Conservation (phyloP, 1,284 basidiomycete species). For the Sporisorium exsertum region DNA sequence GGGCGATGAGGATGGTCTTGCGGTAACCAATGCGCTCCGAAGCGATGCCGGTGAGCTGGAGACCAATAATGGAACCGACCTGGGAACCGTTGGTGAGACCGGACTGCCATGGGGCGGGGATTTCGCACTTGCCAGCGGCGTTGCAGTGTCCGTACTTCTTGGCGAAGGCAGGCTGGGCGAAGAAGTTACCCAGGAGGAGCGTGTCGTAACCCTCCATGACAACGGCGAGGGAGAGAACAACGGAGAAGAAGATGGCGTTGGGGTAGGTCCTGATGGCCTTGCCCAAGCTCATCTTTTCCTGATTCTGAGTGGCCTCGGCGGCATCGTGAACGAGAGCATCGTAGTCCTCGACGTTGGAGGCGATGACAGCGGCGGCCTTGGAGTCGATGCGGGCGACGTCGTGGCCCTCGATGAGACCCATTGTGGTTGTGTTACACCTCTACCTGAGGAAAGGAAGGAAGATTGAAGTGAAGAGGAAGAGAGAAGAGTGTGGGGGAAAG, state of each 20-base stretch:
- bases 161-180: slow-evolving; percentile 69
- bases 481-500: slow-evolving; percentile 2
- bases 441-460: background rate
- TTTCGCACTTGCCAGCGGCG: slow-evolving; percentile 67
- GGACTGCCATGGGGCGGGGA: slow-evolving; percentile 72
- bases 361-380: slow-evolving; percentile 52
- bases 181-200: slow-evolving; percentile 66
- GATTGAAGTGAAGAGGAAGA: background rate
- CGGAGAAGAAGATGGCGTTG: slow-evolving; percentile 71
- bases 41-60: slow-evolving; percentile 69
- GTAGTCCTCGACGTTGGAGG: slow-evolving; percentile 60
- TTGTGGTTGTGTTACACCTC: slow-evolving; percentile 3
- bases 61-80: slow-evolving; percentile 69
- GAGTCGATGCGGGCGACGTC: slow-evolving; percentile 59
- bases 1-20: slow-evolving; percentile 64
- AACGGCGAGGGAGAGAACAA: slow-evolving; percentile 71
- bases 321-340: slow-evolving; percentile 69
- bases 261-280: slow-evolving; percentile 71
- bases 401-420: slow-evolving; percentile 23
- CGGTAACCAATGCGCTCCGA: slow-evolving; percentile 71
- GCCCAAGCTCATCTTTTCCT: slow-evolving; percentile 70
- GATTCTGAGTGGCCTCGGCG: slow-evolving; percentile 65
- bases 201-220: slow-evolving; percentile 72
- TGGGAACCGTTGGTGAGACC: slow-evolving; percentile 61
- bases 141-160: slow-evolving; percentile 64